phyloP scores from a whole-genome alignment of 192 early-diverging fungal genomes.

The Linderina pennispora region DNA sequence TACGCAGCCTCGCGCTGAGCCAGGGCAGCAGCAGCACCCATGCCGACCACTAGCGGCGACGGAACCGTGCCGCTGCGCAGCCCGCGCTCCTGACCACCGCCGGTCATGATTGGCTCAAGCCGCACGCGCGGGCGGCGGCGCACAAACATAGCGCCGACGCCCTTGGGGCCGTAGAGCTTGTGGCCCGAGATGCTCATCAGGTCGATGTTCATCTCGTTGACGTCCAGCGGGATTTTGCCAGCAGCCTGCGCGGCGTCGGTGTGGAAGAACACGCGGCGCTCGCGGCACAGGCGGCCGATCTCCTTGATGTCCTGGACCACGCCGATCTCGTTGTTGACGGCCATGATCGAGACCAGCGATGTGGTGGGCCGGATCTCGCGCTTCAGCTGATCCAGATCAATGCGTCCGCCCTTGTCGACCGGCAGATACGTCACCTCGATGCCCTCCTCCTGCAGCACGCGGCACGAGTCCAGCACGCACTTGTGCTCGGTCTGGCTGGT shows the following conservation, averaged over 20 bases:
- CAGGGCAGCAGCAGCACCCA: constrained; percentile 83
- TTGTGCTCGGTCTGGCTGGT: constrained; percentile 98
- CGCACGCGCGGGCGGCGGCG: constrained; percentile 90
- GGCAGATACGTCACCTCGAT: constrained; percentile 95
- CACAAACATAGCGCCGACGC: constrained; percentile 90
- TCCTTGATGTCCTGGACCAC: constrained; percentile 89
- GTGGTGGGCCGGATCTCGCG: constrained; percentile 87
- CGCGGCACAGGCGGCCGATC: constrained; percentile 83
- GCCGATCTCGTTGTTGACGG: constrained; percentile 98
- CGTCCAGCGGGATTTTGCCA: constrained; percentile 92
- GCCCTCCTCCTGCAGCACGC: constrained; percentile 90
- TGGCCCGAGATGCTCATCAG: constrained; percentile 95
- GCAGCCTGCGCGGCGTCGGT: constrained; percentile 96
- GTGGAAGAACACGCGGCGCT: constrained; percentile 91
- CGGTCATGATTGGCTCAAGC: constrained; percentile 82
- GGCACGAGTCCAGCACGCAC: constrained; percentile 95
- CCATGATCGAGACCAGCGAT: constrained; percentile 88
- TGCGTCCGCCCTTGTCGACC: constrained; percentile 74
- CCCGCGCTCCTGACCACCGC: constrained; percentile 95
- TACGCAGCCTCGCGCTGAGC: constrained; percentile 77
- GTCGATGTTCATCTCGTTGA: constrained; percentile 89
- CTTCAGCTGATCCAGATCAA: constrained; percentile 75
- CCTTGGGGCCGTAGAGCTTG: constrained; percentile 98
- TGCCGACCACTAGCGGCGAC: constrained; percentile 80
- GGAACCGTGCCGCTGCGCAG: constrained; percentile 93